A percentile compares a stretch with the other conserved stretches of the same genome.
These are phyloP conservation scores for Silene vulgaris DNA, from an alignment of 179 eudicot genomes.

Conservation along the genomic window DNA sequence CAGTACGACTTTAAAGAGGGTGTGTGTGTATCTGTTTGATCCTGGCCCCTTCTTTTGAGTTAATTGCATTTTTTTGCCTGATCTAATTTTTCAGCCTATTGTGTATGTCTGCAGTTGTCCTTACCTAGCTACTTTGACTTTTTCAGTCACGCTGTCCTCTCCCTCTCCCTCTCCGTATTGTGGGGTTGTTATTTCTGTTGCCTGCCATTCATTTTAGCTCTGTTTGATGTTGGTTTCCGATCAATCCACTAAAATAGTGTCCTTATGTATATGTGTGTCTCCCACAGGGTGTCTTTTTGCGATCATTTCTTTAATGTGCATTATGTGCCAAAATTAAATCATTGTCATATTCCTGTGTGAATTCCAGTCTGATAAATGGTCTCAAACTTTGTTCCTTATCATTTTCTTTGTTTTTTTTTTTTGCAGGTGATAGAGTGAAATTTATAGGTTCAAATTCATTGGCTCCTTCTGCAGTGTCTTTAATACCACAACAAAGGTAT, in stretches of 20 bases:
- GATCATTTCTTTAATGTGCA: background rate
- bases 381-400: background rate
- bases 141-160: background rate
- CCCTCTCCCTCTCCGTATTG: background rate
- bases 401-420: background rate
- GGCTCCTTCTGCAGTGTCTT: conserved; percentile 36
- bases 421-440: conserved; percentile 85
- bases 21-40: conserved; percentile 17
- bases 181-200: background rate
- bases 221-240: conserved; percentile 7
- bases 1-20: conserved; percentile 71
- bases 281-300: background rate
- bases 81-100: background rate
- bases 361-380: background rate
- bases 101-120: background rate
- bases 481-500: conserved; percentile 49
- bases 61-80: background rate
- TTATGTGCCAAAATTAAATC: background rate
- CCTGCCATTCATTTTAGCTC: background rate
- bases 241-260: background rate
- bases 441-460: conserved; percentile 46
- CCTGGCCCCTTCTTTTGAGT: background rate
- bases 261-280: conserved; percentile 5
- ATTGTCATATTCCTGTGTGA: background rate
- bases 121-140: background rate